Evolutionary conservation across 768 basidiomycete species (phyloP).

Genomic region (Artomyces pyxidatus): DNA sequence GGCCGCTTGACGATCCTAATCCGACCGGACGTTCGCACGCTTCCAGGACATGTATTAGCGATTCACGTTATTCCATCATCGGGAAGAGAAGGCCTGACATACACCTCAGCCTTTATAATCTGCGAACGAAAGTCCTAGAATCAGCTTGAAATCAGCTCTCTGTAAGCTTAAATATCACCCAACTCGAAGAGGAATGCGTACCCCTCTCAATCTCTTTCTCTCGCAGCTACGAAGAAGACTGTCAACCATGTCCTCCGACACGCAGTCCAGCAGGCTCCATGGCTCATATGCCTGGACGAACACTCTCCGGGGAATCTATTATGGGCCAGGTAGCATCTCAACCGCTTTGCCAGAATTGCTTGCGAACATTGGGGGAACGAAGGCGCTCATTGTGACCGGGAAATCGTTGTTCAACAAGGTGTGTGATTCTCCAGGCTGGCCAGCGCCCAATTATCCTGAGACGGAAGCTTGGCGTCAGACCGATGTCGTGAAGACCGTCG

Average conservation of each 20-base stretch:
- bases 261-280: constrained; percentile 23
- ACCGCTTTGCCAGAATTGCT: constrained; percentile 61
- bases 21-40: no score
- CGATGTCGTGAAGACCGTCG: constrained; percentile 48
- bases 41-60: no score
- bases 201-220: no score
- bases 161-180: no score
- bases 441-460: background rate
- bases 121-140: no score
- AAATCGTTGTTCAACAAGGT: constrained; percentile 62
- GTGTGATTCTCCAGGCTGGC: background rate
- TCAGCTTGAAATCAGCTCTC: no score
- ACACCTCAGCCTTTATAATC: no score
- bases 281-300: constrained; percentile 65
- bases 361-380: constrained; percentile 43
- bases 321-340: constrained; percentile 59
- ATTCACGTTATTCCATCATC: no score
- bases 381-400: constrained; percentile 67
- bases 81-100: no score
- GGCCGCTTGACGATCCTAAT: no score
- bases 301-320: constrained; percentile 59
- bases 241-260: background rate
- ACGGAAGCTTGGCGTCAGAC: constrained; percentile 32
- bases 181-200: no score
- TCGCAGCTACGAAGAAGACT: no score